Percentiles rank a stretch among this genome's conserved stretches.
These are phyloP conservation scores for Pichia cabralensis DNA, from an alignment of 805 yeast species.

Conservation along the genomic window DNA sequence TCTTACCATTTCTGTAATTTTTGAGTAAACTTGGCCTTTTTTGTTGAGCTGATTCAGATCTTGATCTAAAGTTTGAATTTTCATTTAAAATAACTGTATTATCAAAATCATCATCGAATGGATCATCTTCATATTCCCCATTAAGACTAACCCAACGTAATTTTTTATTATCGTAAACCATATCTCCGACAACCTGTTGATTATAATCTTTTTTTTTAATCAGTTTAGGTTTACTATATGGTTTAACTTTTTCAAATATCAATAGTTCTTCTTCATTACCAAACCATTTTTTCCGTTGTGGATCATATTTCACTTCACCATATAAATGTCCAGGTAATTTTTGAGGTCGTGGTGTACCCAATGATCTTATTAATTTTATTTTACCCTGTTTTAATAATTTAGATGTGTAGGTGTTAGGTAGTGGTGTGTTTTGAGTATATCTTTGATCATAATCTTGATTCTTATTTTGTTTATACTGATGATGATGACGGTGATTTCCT, in stretches of 20 bases:
- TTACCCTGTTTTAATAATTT: constrained; percentile 25
- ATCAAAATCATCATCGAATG: constrained; percentile 44
- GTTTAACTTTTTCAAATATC: constrained; percentile 35
- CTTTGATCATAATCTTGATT: not conserved
- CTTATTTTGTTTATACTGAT: constrained; percentile 1
- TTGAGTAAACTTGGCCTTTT: not conserved
- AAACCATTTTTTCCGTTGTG: constrained; percentile 45
- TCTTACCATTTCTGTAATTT: no score
- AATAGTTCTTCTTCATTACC: constrained; percentile 52
- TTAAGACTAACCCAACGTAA: constrained; percentile 48
- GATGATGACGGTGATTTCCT: constrained; percentile 8
- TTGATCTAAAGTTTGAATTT: no score
- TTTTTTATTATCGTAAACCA: constrained; percentile 50
- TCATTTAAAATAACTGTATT: constrained; percentile 8
- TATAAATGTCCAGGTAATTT: constrained; percentile 23
- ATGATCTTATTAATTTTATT: constrained; percentile 20
- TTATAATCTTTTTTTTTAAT: constrained; percentile 1
- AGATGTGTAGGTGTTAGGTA: constrained; percentile 8
- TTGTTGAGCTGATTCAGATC: not conserved
- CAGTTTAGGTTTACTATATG: constrained; percentile 23
- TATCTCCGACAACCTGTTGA: constrained; percentile 38
- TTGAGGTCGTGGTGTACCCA: constrained; percentile 18
- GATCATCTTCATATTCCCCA: constrained; percentile 32
- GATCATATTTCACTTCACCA: constrained; percentile 45
- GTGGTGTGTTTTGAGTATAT: no score